Conservation (phyloP, 306 rosid genomes). For the Crataegus laevigata region DNA sequence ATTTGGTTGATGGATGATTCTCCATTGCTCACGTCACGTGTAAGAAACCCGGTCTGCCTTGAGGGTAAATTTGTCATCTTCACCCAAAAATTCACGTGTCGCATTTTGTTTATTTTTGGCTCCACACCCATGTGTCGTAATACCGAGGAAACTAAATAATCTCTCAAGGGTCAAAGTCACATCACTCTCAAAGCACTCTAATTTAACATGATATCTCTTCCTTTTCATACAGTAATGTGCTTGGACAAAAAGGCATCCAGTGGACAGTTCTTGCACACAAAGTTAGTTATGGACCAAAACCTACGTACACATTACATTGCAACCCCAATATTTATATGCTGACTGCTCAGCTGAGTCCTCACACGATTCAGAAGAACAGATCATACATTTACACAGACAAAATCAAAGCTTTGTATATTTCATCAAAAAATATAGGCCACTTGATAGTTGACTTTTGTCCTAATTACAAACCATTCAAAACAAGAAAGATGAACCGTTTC, state of each 20-base stretch:
- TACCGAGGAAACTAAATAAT: no score
- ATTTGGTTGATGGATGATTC: no score
- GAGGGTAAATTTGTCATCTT: no score
- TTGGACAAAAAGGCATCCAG: not conserved
- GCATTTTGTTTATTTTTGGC: no score
- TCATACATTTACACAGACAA: not conserved
- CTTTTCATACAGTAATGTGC: not conserved
- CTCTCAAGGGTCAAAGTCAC: not conserved
- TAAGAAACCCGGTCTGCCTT: no score
- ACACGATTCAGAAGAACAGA: not conserved
- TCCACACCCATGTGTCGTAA: not conserved
- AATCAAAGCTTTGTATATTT: not conserved
- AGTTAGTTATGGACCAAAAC: not conserved
- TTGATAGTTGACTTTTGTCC: not conserved
- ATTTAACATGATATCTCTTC: not conserved
- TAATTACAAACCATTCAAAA: no score
- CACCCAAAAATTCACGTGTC: no score
- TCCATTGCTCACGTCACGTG: no score
- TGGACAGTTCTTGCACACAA: slow-evolving; percentile 4
- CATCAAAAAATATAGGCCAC: not conserved
- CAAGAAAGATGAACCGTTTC: not conserved
- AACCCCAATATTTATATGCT: not conserved
- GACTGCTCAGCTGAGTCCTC: not conserved
- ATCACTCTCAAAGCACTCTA: not conserved
- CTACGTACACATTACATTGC: not conserved